phyloP scores from a whole-genome alignment of 2,329 filamentous ascomycete species.

The Sordariomycetes sp. region DNA sequence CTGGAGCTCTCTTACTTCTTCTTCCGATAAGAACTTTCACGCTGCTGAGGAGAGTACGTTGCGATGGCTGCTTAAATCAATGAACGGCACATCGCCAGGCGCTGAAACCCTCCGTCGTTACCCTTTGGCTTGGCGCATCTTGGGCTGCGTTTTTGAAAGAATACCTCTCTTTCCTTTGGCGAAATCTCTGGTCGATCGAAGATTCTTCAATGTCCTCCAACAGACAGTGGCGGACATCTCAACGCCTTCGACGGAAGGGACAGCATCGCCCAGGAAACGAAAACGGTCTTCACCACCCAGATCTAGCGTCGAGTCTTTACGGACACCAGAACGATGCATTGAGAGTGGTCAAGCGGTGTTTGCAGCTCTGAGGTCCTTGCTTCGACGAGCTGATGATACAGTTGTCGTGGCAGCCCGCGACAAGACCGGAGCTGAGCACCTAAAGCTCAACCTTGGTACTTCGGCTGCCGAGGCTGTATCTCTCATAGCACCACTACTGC shows the following conservation, averaged over 20 bases:
- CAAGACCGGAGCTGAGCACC: constrained; percentile 46
- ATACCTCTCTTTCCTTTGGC: constrained; percentile 63
- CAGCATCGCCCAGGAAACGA: constrained; percentile 25
- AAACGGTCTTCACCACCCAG: constrained; percentile 29
- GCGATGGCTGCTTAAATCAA: constrained; percentile 54
- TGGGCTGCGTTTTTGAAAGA: constrained; percentile 51
- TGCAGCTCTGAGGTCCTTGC: constrained; percentile 31
- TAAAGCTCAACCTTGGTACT: constrained; percentile 46
- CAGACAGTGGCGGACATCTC: constrained; percentile 54
- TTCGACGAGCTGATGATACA: constrained; percentile 32
- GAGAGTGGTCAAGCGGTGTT: constrained; percentile 39
- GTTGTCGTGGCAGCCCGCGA: constrained; percentile 26
- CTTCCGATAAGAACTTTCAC: constrained; percentile 32
- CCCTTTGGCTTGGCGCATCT: constrained; percentile 50
- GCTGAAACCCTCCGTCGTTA: constrained; percentile 46
- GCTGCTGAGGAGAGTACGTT: constrained; percentile 49
- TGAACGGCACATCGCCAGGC: constrained; percentile 36
- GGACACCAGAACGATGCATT: constrained; percentile 29
- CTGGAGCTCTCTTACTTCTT: constrained; percentile 37
- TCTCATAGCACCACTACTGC: constrained; percentile 34
- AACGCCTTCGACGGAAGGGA: background rate
- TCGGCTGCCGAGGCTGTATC: constrained; percentile 36
- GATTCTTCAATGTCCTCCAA: constrained; percentile 58
- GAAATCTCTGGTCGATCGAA: constrained; percentile 59
- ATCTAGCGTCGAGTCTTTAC: constrained; percentile 31